Conservation (phyloP, 805 yeast genomes). For the Metschnikowia lunata region DNA sequence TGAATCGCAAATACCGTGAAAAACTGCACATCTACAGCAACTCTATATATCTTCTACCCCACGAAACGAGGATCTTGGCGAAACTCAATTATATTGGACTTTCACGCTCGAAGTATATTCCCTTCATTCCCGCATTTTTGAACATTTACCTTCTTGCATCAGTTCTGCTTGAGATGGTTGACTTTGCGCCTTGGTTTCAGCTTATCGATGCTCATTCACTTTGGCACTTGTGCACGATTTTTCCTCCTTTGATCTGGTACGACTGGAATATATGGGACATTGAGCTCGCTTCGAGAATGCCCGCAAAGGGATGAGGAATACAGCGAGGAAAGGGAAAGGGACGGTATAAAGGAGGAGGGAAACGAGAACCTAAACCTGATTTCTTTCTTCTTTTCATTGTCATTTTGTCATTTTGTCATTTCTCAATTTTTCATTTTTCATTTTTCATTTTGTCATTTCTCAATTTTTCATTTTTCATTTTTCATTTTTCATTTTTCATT, state of each 20-base stretch:
- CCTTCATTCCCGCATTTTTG: slow-evolving; percentile 32
- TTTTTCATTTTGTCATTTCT: no score
- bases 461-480: no score
- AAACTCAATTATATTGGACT: slow-evolving; percentile 28
- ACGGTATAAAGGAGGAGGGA: no score
- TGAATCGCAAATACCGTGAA: slow-evolving; percentile 15
- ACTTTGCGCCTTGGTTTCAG: slow-evolving; percentile 36
- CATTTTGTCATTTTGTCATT: no score
- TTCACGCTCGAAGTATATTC: slow-evolving; percentile 26
- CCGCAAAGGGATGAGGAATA: no score
- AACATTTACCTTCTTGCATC: slow-evolving; percentile 31
- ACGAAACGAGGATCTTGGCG: slow-evolving; percentile 31
- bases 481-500: no score
- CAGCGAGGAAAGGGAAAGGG: no score
- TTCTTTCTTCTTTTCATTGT: no score
- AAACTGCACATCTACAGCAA: slow-evolving; percentile 25
- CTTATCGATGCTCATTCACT: slow-evolving; percentile 86
- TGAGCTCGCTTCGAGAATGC: slow-evolving; percentile 21
- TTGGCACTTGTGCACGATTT: slow-evolving; percentile 87
- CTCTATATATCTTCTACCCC: slow-evolving; percentile 36
- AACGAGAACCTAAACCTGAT: no score
- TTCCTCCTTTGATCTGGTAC: slow-evolving; percentile 77
- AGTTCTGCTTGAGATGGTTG: slow-evolving; percentile 32
- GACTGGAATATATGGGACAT: slow-evolving; percentile 50
- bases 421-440: no score